Evolutionary conservation across 23 red algal genomes (phyloP).

Genomic region (Gracilariopsis chorda): DNA sequence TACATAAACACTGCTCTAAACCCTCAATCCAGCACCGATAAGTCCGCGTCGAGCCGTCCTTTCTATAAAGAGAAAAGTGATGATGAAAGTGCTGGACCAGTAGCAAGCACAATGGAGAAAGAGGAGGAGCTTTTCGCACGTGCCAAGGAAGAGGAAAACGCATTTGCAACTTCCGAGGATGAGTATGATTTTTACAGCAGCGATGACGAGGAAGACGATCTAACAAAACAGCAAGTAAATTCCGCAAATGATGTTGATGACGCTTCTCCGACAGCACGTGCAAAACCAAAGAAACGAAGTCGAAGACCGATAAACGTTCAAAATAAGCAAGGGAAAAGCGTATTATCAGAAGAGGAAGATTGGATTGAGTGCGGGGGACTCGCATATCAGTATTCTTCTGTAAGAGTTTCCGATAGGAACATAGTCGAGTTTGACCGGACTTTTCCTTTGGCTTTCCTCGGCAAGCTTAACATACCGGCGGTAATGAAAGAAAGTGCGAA

Average conservation of each 20-base stretch:
- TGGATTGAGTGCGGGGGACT: not conserved
- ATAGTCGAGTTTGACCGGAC: conserved; percentile 28
- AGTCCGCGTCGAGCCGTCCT: not conserved
- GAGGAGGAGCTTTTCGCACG: not conserved
- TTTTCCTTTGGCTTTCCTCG: conserved; percentile 18
- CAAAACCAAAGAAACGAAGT: not conserved
- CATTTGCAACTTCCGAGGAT: conserved; percentile 8
- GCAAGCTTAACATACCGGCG: conserved; percentile 49
- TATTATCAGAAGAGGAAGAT: conserved; percentile 14
- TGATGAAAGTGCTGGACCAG: conserved; percentile 3
- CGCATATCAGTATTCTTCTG: not conserved
- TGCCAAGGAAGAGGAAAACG: not conserved
- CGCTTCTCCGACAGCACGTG: not conserved
- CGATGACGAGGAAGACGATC: conserved; percentile 5
- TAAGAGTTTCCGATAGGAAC: not conserved
- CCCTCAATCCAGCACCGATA: not conserved
- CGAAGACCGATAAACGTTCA: not conserved
- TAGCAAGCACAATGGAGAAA: too few relatives aligned
- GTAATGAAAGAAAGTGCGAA: conserved; percentile 55
- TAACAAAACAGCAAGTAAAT: not conserved
- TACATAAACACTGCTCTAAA: not conserved
- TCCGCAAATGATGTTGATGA: conserved; percentile 14
- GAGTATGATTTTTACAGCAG: not conserved
- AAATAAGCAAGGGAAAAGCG: not conserved
- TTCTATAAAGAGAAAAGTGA: not conserved